These are phyloP conservation scores for Adiantum capillusveneris DNA, from an alignment of 75 land plant species.

Conservation along the genomic window DNA sequence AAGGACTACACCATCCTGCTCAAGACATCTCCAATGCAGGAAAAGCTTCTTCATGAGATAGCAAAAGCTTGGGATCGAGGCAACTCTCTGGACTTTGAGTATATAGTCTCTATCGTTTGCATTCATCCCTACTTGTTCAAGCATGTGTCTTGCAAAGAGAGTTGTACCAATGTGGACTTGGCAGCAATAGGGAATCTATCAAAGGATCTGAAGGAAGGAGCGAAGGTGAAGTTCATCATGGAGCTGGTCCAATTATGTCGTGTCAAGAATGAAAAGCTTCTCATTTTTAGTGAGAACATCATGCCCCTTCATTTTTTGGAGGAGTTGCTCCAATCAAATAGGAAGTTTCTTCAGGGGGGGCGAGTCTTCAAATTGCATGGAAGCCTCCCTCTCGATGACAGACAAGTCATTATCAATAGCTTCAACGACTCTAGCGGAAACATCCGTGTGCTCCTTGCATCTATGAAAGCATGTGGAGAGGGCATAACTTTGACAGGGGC, in stretches of 20 bases:
- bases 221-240: slow-evolving; percentile 62
- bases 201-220: slow-evolving; percentile 50
- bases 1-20: slow-evolving; percentile 54
- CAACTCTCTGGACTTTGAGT: slow-evolving; percentile 26
- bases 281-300: slow-evolving; percentile 67
- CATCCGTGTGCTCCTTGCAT: slow-evolving; percentile 62
- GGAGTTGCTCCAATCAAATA: slow-evolving; percentile 29
- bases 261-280: slow-evolving; percentile 46
- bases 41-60: slow-evolving; percentile 27
- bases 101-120: slow-evolving; percentile 14
- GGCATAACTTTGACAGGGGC: slow-evolving; percentile 84
- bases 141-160: slow-evolving; percentile 39
- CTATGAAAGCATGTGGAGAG: slow-evolving; percentile 78
- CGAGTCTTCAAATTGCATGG: slow-evolving; percentile 37
- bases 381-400: slow-evolving; percentile 51
- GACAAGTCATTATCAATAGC: slow-evolving; percentile 52
- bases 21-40: slow-evolving; percentile 43
- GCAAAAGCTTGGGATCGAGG: neutral
- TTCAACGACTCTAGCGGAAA: slow-evolving; percentile 51
- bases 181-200: slow-evolving; percentile 21
- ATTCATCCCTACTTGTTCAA: slow-evolving; percentile 33
- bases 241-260: slow-evolving; percentile 40
- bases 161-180: slow-evolving; percentile 51
- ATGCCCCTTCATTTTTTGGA: slow-evolving; percentile 43
- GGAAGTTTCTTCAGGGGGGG: slow-evolving; percentile 60